Conservation (phyloP, 257 asterid genomes). For the Perilla frutescens region DNA sequence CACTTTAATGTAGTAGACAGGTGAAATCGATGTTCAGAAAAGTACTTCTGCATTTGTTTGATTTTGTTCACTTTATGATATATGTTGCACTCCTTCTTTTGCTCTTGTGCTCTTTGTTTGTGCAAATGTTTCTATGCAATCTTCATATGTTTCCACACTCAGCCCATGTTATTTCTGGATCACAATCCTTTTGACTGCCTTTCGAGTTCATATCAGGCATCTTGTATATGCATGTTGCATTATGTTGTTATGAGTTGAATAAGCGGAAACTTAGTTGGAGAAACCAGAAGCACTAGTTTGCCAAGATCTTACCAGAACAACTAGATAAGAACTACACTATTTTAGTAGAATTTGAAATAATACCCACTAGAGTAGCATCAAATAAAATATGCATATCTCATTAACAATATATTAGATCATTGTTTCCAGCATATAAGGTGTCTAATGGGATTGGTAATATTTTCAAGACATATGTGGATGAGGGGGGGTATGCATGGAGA, state of each 20-base stretch:
- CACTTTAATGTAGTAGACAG: constrained; percentile 22
- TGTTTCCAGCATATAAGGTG: too few species aligned
- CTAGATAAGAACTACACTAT: too few species aligned
- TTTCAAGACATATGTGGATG: too few species aligned
- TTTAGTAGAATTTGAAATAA: too few species aligned
- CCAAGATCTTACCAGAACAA: not conserved
- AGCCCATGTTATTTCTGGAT: not conserved
- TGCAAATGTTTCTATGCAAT: not conserved
- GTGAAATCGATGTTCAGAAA: constrained; percentile 30
- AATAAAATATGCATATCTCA: too few species aligned
- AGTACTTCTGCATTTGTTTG: constrained; percentile 21
- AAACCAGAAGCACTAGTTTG: not conserved
- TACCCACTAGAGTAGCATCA: too few species aligned
- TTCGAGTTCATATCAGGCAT: not conserved
- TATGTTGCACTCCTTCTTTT: too few species aligned
- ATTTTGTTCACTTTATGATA: too few species aligned
- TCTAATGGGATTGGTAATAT: too few species aligned
- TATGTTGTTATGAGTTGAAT: not conserved
- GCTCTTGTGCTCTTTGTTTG: too few species aligned
- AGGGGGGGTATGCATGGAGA: too few species aligned
- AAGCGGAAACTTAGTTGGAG: not conserved
- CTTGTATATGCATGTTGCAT: not conserved
- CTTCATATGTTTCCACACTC: not conserved
- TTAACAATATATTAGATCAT: too few species aligned
- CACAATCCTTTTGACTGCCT: constrained; percentile 9